Base-by-base conservation (phyloP, 495 filamentous ascomycete species). In the Annulohypoxylon maeteangense region DNA sequence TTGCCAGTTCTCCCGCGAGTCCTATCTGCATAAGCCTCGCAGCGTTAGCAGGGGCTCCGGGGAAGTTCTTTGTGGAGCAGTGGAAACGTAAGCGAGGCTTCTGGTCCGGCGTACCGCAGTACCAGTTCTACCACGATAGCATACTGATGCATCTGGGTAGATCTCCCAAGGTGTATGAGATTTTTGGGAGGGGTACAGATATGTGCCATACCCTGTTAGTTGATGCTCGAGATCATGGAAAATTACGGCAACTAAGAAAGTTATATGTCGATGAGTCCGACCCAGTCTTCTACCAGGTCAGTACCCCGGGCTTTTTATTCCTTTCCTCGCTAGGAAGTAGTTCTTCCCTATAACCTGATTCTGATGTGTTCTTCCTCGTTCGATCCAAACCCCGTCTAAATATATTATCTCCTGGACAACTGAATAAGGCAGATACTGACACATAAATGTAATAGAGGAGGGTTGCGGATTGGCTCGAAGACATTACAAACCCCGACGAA, bases 61-160 rank as follows among this genome's bases (percentile, higher is more conserved):
- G 66, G 14, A 70, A 63, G 45, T 74, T 70, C 50, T 62, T 73
- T 34, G 65, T 48, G 16, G 61, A 68, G 44, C 71, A 70, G 62
- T 70, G 66, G 71, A 65, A 66, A 23, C 62, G 57, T 38, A 70
- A 63, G 62, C 62, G 67, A 45, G 62, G 71, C 20, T 70, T 70
- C 62, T 74, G 66, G 71, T 63, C 57, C 44, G 71, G 66, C 18
- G 70, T 73, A 7, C 65, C 70, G 20, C 70, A 32, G 36, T 70
- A 67, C 29, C 63, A 45, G 3, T 74, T 63, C 58, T 74, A 74
- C 51, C 71, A 70, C 50, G 67, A 74, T n/a, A 74, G 67, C 53
- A 67, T 74, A 67, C 36, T 70, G 36, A 66, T 74, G 71, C 71
- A 74, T 58, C 67, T 74, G 11, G 66, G 67, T 47, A 70, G 67